A percentile compares a stretch with the other conserved stretches of the same genome.
These are phyloP conservation scores for Candida ascalaphidarum DNA, from an alignment of 805 yeast genomes.

Conservation along the genomic window DNA sequence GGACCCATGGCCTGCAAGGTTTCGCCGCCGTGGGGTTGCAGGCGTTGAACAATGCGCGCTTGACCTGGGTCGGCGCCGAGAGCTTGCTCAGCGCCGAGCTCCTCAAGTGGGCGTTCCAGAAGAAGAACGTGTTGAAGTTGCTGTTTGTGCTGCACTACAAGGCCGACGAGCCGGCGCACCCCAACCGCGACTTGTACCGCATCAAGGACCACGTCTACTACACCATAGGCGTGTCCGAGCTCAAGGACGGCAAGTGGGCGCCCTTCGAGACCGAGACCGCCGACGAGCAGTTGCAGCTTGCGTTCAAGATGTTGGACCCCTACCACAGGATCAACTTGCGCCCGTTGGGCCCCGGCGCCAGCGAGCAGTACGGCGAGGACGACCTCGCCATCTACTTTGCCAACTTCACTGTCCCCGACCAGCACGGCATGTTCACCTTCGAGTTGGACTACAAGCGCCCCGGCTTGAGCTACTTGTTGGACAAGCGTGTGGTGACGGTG, in stretches of 20 bases:
- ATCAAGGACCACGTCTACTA: conserved; percentile 64
- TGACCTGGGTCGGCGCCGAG: conserved; percentile 71
- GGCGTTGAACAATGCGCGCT: conserved; percentile 69
- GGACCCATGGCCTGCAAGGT: conserved; percentile 81
- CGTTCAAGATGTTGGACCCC: conserved; percentile 88
- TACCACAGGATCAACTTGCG: conserved; percentile 72
- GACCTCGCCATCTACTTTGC: conserved; percentile 42
- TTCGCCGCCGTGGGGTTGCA: conserved; percentile 72
- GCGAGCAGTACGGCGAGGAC: conserved; percentile 24
- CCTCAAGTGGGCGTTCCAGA: conserved; percentile 64
- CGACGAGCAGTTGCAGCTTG: conserved; percentile 65
- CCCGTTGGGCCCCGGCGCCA: conserved; percentile 30
- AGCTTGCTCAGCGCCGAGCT: conserved; percentile 35
- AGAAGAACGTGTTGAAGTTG: conserved; percentile 53
- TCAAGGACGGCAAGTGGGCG: conserved; percentile 49
- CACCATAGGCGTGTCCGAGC: conserved; percentile 40
- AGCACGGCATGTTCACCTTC: conserved; percentile 93
- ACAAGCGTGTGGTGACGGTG: conserved; percentile 66
- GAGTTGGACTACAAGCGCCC: conserved; percentile 67
- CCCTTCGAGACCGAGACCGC: conserved; percentile 40
- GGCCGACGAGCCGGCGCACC: conserved; percentile 32
- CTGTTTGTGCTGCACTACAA: conserved; percentile 48
- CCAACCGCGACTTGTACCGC: conserved; percentile 42
- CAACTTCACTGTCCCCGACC: conserved; percentile 78
- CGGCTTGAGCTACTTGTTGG: conserved; percentile 63